Percentiles rank a stretch among this genome's conserved stretches.
Evolutionary conservation across 345 rosid genomes (phyloP).

Genomic region (Turnera subulata): DNA sequence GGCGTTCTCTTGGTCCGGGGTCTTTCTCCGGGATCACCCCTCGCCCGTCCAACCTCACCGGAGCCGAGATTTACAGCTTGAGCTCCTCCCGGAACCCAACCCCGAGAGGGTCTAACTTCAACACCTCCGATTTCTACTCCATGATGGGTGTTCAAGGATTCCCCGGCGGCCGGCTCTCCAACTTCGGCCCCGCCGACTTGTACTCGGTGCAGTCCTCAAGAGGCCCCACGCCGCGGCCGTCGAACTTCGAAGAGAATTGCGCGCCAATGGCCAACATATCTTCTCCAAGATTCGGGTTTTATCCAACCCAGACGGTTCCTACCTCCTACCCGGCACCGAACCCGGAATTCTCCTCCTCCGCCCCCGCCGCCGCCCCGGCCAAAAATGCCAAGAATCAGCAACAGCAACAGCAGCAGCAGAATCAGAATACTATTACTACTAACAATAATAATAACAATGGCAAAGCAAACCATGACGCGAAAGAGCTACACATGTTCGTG

Average conservation of each 20-base stretch:
- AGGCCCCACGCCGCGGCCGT: constrained; percentile 44
- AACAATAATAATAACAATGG: constrained; percentile 18
- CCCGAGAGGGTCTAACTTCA: constrained; percentile 45
- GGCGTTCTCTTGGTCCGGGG: constrained; percentile 31
- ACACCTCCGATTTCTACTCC: constrained; percentile 30
- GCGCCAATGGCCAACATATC: constrained; percentile 35
- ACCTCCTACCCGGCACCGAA: constrained; percentile 83
- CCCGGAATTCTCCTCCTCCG: constrained; percentile 58
- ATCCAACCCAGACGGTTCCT: constrained; percentile 55
- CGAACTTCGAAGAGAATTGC: constrained; percentile 46
- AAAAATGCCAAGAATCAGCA: constrained; percentile 28
- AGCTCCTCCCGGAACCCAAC: constrained; percentile 44
- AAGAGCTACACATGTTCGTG: constrained; percentile 45
- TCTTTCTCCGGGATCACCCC: constrained; percentile 38
- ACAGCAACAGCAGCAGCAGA: constrained; percentile 21
- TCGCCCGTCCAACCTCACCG: constrained; percentile 44
- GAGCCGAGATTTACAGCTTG: constrained; percentile 47
- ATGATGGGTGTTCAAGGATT: constrained; percentile 64
- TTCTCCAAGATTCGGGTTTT: constrained; percentile 73
- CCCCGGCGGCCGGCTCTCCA: constrained; percentile 56
- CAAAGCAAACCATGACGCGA: constrained; percentile 65
- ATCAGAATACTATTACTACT: constrained; percentile 25
- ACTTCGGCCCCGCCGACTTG: constrained; percentile 77
- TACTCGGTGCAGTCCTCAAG: constrained; percentile 75
- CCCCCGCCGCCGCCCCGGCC: constrained; percentile 19